Evolutionary conservation across 2,329 filamentous ascomycete species (phyloP).

Genomic region (Aspergillus viridinutans): DNA sequence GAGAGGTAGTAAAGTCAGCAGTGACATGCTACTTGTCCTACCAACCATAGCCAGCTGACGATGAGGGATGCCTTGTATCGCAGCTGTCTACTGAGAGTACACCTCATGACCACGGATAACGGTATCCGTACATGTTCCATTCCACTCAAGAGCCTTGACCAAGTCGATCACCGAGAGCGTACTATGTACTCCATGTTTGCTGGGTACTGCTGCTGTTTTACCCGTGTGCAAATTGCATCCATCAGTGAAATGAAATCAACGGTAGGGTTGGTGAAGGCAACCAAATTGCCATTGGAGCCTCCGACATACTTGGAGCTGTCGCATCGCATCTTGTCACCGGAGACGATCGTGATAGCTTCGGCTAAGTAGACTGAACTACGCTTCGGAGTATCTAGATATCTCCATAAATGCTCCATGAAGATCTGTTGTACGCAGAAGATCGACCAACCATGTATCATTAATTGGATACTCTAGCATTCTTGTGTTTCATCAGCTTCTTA

Average conservation of each 20-base stretch:
- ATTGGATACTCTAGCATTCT: not conserved
- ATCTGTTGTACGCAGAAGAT: not conserved
- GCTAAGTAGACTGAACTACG: not conserved
- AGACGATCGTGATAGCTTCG: too few species aligned
- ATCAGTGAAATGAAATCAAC: not conserved
- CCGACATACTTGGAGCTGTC: not conserved
- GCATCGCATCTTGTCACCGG: not conserved
- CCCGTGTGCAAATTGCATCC: not conserved
- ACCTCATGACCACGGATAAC: not conserved
- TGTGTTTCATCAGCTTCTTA: not conserved
- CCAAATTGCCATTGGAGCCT: not conserved
- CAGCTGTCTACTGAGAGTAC: not conserved
- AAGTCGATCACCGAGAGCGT: not conserved
- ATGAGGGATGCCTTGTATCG: not conserved
- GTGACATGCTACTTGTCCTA: not conserved
- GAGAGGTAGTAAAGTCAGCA: not conserved
- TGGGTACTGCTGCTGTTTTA: not conserved
- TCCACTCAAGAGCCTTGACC: not conserved
- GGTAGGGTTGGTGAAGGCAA: not conserved
- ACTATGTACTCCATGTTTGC: not conserved
- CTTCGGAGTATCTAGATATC: not conserved
- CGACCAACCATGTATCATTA: not conserved
- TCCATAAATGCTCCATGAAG: not conserved
- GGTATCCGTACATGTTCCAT: not conserved
- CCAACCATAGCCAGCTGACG: not conserved